Evolutionary conservation across 176 grass and related monocot genomes (phyloP), one percentile per base, ranked within the genome.

Genomic region (Aegilops sharonensis): DNA sequence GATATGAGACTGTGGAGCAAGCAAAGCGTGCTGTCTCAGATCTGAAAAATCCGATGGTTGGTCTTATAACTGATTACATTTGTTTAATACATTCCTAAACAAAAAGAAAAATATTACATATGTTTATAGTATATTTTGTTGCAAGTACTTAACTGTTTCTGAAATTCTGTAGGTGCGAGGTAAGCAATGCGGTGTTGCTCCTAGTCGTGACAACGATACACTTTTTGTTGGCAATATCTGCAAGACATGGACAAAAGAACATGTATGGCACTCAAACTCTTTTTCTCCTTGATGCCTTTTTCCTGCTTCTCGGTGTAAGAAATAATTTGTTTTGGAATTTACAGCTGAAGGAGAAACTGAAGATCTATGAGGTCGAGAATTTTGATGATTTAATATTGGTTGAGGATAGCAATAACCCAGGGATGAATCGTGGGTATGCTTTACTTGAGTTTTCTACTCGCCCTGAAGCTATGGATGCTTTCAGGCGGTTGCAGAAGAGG

Each of bases 201-300:
- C 94, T 62, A 98, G 97, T 92, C 94, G 84, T 81, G 97, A 96
- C 67, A 98, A 90, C 52, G 97, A 98, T 74, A 98, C 92, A 27
- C 89, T 98, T 61, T 98, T 98, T 92, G 88, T 98, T 29, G 94
- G 94, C 34, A 95, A 98, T 82, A 96, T 98, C 40, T 96, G 97
- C 87, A 98, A 96, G 87, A 92, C 93, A 89, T 98, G 97, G 97
- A 95, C 93, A 2, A 95, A 91, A 85, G 97, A 96, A 83, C 88
- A 89, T 78, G 97, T 96, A 92, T 91, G 68, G 64, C 67, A 65
- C 35, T 86, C 67, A 8, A 21, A 80, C 52, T 31, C 31, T 34
- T 40, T 84, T 85, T 42, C 70, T 23, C 12, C 10, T 37, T 63
- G 11, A 86, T 84, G 36, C 76, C 64, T 15, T 12, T 63, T 52